A percentile compares a stretch with the other conserved stretches of the same genome.
These are phyloP conservation scores for Beauveria scarabaeidicola DNA, from an alignment of 2,329 filamentous ascomycete species.

Conservation along the genomic window DNA sequence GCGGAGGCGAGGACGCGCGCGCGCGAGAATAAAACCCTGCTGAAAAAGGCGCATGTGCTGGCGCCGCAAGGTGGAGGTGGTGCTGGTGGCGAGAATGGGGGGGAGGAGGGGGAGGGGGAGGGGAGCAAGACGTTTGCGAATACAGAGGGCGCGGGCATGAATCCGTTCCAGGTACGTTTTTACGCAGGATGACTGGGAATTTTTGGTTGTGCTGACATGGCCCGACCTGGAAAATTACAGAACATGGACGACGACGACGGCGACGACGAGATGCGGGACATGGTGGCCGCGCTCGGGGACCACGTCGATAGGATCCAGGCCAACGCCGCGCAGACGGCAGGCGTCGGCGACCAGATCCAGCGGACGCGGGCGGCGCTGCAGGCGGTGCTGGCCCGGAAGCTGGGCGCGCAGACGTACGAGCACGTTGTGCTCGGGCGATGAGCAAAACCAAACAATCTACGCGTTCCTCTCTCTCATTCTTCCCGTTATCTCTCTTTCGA, in stretches of 20 bases:
- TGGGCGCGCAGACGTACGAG: slow-evolving; percentile 39
- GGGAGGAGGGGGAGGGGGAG: slow-evolving; percentile 6
- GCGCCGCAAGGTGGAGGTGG: slow-evolving; percentile 28
- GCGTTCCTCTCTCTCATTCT: no score
- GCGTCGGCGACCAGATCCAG: slow-evolving; percentile 39
- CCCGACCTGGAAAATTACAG: slow-evolving; percentile 15
- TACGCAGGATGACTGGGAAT: not conserved
- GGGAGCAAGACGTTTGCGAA: slow-evolving; percentile 13
- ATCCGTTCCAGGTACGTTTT: slow-evolving; percentile 24
- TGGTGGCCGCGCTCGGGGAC: slow-evolving; percentile 40
- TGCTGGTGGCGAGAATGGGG: not conserved
- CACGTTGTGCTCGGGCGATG: slow-evolving; percentile 35
- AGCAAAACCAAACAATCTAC: not conserved
- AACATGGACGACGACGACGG: slow-evolving; percentile 27
- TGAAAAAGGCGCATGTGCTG: slow-evolving; percentile 42
- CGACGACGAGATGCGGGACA: slow-evolving; percentile 34
- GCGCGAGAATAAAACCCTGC: slow-evolving; percentile 39
- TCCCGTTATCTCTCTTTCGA: no score
- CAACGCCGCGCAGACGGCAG: slow-evolving; percentile 47
- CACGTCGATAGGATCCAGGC: slow-evolving; percentile 49
- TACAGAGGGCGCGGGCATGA: not conserved
- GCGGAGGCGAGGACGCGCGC: slow-evolving; percentile 48
- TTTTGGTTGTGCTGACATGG: not conserved
- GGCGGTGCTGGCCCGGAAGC: slow-evolving; percentile 36
- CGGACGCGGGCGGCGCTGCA: slow-evolving; percentile 42